Base-by-base conservation (phyloP, 2,329 filamentous ascomycete genomes). In the Cadophora sp. region DNA sequence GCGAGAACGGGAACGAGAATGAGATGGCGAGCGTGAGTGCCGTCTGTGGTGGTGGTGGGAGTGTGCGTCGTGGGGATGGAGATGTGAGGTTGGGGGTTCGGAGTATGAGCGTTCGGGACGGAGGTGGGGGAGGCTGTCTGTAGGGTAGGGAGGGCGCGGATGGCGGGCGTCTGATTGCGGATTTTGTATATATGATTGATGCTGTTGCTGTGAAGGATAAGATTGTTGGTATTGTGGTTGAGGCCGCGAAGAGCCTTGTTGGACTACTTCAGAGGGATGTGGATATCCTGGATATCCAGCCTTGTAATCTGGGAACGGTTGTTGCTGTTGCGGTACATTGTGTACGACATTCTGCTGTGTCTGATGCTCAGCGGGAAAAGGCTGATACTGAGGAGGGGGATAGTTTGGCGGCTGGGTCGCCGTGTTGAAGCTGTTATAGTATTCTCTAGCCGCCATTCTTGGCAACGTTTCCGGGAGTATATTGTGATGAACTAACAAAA, bases 361-460 rank as follows among this genome's bases (percentile, higher is more conserved):
- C 34, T 65, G 62, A n/a, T 55, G 61, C 9, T 31, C 62, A 4
- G 50, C 5, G n/a, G 27, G 24, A 11, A 34, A 48, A 14, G 62
- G 58, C 22, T 65, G 68, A 40, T 67, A 65, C 58, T 60, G 68
- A 40, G 53, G 61, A 46, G 65, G 68, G 53, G 65, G 65, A 26
- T 63, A 29, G 29, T 67, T 56, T 16, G 62, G 62, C 22, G 29
- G 22, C 16, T 64, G 67, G 9, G 43, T 19, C 12, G 48, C 19
- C 9, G 63, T 61, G 51, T 66, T 68, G 64, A 67, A 69, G 26
- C 65, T 68, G 48, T 68, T 48, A 67, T 71, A 73, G 46, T 73
- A 73, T 46, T 73, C 72, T 46, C 69, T 62, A 26, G 71, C 70
- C 43, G 71, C 62, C 71, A 73, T 73, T 56, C n/a, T 68, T 67